Conservation (phyloP, 768 basidiomycete genomes). For the Solioccasus polychromus region DNA sequence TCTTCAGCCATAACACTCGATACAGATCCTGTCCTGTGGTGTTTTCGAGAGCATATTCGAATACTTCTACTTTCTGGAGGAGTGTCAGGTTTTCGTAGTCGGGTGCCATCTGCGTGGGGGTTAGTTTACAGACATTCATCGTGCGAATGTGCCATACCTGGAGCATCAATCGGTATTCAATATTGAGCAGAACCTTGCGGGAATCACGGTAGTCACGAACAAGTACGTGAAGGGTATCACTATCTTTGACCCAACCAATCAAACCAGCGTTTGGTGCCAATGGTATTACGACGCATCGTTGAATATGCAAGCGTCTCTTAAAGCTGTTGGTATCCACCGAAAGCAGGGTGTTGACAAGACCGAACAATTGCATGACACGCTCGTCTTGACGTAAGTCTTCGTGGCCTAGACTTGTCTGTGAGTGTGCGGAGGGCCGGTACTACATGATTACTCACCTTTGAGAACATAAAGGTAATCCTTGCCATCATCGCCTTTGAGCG, state of each 20-base stretch:
- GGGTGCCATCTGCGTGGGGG: slow-evolving; percentile 81
- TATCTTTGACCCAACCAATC: slow-evolving; percentile 93
- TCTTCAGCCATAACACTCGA: slow-evolving; percentile 95
- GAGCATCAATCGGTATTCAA: slow-evolving; percentile 98
- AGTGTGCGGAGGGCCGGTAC: not conserved
- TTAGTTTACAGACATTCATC: slow-evolving; percentile 1
- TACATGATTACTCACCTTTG: slow-evolving; percentile 68
- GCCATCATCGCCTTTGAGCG: slow-evolving; percentile 86
- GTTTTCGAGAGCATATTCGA: slow-evolving; percentile 97
- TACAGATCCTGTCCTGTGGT: slow-evolving; percentile 98
- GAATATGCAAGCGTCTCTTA: slow-evolving; percentile 93
- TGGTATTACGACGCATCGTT: slow-evolving; percentile 89
- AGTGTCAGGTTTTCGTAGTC: slow-evolving; percentile 94
- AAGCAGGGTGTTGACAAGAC: slow-evolving; percentile 92
- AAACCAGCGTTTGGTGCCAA: slow-evolving; percentile 94
- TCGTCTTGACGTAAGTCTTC: slow-evolving; percentile 99
- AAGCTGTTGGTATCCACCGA: slow-evolving; percentile 93
- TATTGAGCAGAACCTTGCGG: slow-evolving; percentile 93
- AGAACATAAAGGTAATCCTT: slow-evolving; percentile 88
- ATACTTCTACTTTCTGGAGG: slow-evolving; percentile 98
- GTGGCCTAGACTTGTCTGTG: slow-evolving; percentile 58
- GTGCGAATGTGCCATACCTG: slow-evolving; percentile 77
- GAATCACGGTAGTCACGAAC: slow-evolving; percentile 96
- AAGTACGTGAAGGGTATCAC: slow-evolving; percentile 92
- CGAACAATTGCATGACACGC: slow-evolving; percentile 98